Conservation (phyloP, 2,329 filamentous ascomycete genomes). For the Exophiala oligosperma region DNA sequence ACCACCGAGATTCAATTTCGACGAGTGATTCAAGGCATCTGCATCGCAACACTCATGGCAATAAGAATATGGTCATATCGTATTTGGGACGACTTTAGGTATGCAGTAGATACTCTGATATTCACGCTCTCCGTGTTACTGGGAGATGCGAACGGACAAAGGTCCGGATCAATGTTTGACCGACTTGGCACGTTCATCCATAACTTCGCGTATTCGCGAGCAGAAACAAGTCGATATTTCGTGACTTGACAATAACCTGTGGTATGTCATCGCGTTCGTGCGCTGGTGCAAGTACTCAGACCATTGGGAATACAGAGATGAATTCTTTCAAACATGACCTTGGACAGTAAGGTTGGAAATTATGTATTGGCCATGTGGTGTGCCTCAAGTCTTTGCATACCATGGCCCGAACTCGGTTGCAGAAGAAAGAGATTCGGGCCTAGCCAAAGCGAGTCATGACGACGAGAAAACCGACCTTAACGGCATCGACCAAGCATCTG, state of each 20-base stretch:
- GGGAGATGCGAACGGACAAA: neutral
- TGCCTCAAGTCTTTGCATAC: slow-evolving; percentile 50
- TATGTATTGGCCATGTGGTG: slow-evolving; percentile 54
- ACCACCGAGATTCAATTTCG: no score
- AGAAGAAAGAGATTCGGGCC: slow-evolving; percentile 31
- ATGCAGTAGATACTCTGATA: no score
- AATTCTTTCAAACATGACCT: slow-evolving; percentile 21
- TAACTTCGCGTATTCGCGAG: neutral
- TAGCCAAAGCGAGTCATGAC: slow-evolving; percentile 31
- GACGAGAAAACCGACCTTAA: slow-evolving; percentile 6
- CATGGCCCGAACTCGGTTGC: slow-evolving; percentile 43
- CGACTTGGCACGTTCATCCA: neutral
- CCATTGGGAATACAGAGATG: neutral
- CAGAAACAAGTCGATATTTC: neutral
- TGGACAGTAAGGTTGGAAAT: slow-evolving; percentile 16
- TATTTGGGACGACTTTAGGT: no score
- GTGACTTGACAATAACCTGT: neutral
- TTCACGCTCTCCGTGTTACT: neutral
- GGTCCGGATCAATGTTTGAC: neutral
- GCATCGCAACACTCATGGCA: no score
- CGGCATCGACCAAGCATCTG: slow-evolving; percentile 5
- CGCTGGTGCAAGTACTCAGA: no score
- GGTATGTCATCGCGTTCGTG: no score
- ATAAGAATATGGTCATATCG: no score
- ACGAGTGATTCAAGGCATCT: no score